Base-by-base conservation (phyloP, 345 rosid species). In the Linum tenue region DNA sequence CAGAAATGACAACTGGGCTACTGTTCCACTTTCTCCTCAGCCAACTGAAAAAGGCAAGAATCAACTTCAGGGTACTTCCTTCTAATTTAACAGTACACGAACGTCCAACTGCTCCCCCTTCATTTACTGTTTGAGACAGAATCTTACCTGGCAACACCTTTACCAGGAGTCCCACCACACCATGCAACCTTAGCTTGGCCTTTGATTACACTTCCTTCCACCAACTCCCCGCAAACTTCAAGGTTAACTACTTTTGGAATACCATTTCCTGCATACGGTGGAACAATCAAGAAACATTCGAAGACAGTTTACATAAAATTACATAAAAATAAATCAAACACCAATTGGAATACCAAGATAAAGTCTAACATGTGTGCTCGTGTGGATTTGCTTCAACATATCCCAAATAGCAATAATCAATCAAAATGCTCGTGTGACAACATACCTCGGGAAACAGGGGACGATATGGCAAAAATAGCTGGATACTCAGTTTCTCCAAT, bases 91-190 rank as follows among this genome's bases (percentile, higher is more conserved):
- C n/a, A 42, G 37, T 17, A 12, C 68, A 72, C 5, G 64, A 57
- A 66, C 41, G 39, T 38, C 36, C 48, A 39, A 37, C 43, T 36
- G 44, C 16, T 35, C 37, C 10, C 31, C 44, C 51, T 65, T 64
- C 66, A 16, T 56, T 58, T 67, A 56, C 51, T 43, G 31, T 50
- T 48, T 50, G 38, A 66, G 55, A 71, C 56, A 59, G 37, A 56
- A 64, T 43, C 70, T 67, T 63, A 90, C 98, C 98, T 92, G 39
- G 94, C 82, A 77, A 92, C 96, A 59, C 98, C 85, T 73, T 86
- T 92, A 66, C 96, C 97, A 0, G 97, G 97, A 69, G 85, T 88
- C 69, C 96, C 98, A 67, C 98, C 98, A 64, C 97, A 88, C 98
- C 98, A 92, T 72, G 98, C 97, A 72, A 92, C 86, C 75, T 81